These are phyloP conservation scores for Peziza echinospora DNA, from an alignment of 495 filamentous ascomycete species.

Conservation along the genomic window DNA sequence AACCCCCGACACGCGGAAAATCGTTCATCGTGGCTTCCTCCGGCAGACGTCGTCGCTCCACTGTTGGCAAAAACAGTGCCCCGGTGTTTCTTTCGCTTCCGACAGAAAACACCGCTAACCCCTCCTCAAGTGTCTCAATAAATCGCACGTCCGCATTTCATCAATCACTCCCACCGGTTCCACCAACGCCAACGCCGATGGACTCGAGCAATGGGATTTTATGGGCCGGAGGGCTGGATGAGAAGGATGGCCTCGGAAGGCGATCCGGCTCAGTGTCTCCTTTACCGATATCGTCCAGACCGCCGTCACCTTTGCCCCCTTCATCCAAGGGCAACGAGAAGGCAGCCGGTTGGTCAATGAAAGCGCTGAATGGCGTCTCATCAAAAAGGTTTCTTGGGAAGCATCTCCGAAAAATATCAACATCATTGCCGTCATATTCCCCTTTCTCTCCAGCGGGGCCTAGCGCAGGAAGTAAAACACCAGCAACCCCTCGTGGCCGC, in stretches of 20 bases:
- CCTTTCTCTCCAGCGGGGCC: slow-evolving; percentile 9
- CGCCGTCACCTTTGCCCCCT: slow-evolving; percentile 10
- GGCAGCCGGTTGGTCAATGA: neutral
- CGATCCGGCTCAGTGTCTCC: neutral
- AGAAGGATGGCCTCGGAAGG: slow-evolving; percentile 2
- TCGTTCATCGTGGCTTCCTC: neutral
- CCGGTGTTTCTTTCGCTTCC: neutral
- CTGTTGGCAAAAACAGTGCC: neutral
- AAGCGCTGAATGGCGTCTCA: slow-evolving; percentile 8
- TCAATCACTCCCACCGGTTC: slow-evolving; percentile 14
- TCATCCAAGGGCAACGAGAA: slow-evolving; percentile 3
- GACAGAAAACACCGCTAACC: slow-evolving; percentile 20
- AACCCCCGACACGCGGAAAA: no score
- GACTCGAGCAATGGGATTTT: slow-evolving; percentile 2
- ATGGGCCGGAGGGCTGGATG: slow-evolving; percentile 10
- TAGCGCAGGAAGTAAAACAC: slow-evolving; percentile 2
- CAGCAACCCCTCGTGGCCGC: neutral
- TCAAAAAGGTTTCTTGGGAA: slow-evolving; percentile 17
- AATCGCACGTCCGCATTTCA: slow-evolving; percentile 10
- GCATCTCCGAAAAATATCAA: slow-evolving; percentile 18
- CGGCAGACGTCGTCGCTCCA: slow-evolving; percentile 1
- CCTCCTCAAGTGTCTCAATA: slow-evolving; percentile 60
- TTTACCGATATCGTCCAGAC: slow-evolving; percentile 1
- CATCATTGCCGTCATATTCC: slow-evolving; percentile 15
- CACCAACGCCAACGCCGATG: slow-evolving; percentile 17